Percentiles rank a stretch among this genome's conserved stretches.
phyloP scores from a whole-genome alignment of 163 green algal genomes.

The Scenedesmus sp. region DNA sequence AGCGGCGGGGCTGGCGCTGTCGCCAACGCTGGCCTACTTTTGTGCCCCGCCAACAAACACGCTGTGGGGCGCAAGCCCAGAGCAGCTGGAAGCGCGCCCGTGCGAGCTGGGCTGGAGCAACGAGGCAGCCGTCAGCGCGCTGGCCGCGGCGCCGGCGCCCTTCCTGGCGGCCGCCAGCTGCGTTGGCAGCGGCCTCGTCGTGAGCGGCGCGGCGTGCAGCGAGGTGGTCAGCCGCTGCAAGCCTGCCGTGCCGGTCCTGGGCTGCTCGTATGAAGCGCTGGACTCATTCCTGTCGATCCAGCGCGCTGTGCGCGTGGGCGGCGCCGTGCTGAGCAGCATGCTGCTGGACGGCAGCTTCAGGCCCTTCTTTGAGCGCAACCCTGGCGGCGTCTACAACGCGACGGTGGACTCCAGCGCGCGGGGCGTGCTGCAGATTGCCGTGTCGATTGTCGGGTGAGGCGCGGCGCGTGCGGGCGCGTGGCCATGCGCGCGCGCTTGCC shows the following conservation, averaged over 20 bases:
- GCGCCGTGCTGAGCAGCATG: background rate
- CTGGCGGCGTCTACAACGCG: background rate
- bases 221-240: background rate
- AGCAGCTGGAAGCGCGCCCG: background rate
- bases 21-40: background rate
- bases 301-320: background rate
- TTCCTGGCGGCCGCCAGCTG: background rate
- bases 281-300: background rate
- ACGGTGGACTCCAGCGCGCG: background rate
- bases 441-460: slow-evolving; percentile 1
- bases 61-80: no score
- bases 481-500: background rate
- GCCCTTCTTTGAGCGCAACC: background rate
- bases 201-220: background rate
- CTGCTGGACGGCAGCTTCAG: background rate
- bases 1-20: background rate
- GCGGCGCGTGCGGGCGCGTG: background rate
- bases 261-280: background rate
- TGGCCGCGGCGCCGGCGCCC: background rate
- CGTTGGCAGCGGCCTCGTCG: background rate
- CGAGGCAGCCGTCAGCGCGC: background rate
- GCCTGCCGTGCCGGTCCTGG: background rate
- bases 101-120: background rate
- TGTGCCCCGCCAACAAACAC: background rate
- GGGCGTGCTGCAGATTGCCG: background rate